Evolutionary conservation across 225 moss, liverwort and hornwort species (phyloP).

Genomic region (Polytrichum commune): DNA sequence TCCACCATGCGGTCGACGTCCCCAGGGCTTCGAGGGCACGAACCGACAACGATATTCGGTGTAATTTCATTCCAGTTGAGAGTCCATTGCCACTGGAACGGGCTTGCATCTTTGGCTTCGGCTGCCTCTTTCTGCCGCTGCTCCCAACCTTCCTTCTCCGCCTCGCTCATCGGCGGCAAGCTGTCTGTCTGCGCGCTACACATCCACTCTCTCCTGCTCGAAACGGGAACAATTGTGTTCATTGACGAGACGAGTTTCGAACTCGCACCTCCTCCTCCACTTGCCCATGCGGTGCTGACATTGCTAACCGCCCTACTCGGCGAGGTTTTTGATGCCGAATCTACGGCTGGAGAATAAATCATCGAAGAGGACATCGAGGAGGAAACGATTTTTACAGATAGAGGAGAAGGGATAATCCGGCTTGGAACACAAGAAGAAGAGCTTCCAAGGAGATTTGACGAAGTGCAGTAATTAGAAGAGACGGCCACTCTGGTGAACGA

Average conservation of each 20-base stretch:
- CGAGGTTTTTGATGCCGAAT: not conserved
- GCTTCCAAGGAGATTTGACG: not conserved
- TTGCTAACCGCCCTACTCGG: not conserved
- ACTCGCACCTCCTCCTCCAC: constrained; percentile 6
- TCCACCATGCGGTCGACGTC: constrained; percentile 54
- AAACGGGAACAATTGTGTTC: not conserved
- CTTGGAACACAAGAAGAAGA: not conserved
- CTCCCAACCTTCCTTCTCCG: constrained; percentile 58
- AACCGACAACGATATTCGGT: constrained; percentile 42
- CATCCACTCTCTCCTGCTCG: not conserved
- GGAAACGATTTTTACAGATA: not conserved
- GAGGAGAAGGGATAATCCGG: not conserved
- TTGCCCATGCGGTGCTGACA: not conserved
- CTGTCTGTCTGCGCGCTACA: constrained; percentile 16
- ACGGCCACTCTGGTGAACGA: constrained; percentile 8
- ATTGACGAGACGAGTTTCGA: not conserved
- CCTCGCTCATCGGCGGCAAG: constrained; percentile 37
- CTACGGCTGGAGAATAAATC: not conserved
- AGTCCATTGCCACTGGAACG: constrained; percentile 59
- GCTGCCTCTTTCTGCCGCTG: constrained; percentile 52
- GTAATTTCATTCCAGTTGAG: constrained; percentile 49
- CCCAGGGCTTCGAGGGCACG: constrained; percentile 51
- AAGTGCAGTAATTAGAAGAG: constrained; percentile 2
- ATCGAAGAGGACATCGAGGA: not conserved
- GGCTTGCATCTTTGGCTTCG: constrained; percentile 28